A percentile compares a stretch with the other conserved stretches of the same genome.
Conservation (phyloP, 805 yeast genomes). For the Candida corydali region DNA sequence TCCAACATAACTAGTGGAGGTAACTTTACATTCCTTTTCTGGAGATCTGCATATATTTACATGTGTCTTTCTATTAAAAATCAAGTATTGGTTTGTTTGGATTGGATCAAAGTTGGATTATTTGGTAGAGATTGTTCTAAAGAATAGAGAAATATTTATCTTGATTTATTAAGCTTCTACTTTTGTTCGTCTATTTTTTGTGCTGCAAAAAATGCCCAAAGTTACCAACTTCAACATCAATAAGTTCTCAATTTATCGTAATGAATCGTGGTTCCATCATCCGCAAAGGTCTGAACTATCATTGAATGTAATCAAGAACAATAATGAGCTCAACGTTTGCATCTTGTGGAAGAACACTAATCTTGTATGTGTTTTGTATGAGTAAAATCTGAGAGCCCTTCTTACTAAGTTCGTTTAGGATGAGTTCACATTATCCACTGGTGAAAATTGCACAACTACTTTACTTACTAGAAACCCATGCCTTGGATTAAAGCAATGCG, state of each 20-base stretch:
- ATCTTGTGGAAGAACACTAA: conserved; percentile 19
- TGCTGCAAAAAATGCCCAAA: not conserved
- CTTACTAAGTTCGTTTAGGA: conserved; percentile 6
- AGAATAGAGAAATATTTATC: conserved; percentile 55
- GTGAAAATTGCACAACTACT: conserved; percentile 10
- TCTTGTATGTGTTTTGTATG: conserved; percentile 14
- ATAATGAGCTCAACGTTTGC: conserved; percentile 6
- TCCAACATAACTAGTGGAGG: conserved; percentile 81
- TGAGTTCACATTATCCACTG: not conserved
- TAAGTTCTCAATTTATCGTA: conserved; percentile 8
- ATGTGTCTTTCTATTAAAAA: conserved; percentile 90
- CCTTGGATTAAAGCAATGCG: conserved; percentile 24
- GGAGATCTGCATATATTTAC: conserved; percentile 91
- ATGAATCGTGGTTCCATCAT: conserved; percentile 25
- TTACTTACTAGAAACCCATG: conserved; percentile 22
- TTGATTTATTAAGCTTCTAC: not conserved
- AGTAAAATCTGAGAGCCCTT: conserved; percentile 6
- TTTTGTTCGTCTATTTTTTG: not conserved
- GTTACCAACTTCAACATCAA: conserved; percentile 6
- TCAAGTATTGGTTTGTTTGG: conserved; percentile 79
- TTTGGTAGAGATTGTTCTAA: conserved; percentile 94
- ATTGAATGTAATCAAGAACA: conserved; percentile 12
- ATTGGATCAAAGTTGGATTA: conserved; percentile 83
- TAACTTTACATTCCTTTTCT: conserved; percentile 80
- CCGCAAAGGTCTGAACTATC: conserved; percentile 26